Base-by-base conservation (phyloP, 2,329 filamentous ascomycete genomes). In the Cryphonectria naterciae region DNA sequence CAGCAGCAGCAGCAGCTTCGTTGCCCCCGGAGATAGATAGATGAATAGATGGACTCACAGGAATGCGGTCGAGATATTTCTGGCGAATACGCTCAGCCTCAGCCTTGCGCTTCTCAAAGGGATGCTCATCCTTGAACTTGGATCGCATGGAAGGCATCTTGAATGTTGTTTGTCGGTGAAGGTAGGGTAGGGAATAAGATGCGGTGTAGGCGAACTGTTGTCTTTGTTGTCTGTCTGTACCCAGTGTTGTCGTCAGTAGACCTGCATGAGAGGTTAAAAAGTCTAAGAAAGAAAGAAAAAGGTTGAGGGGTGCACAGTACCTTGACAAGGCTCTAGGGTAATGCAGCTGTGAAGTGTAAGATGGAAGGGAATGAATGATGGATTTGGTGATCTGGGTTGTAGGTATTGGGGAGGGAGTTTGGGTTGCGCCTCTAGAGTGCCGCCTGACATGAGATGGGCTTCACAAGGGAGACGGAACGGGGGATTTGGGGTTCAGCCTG, bases 121-220 rank as follows among this genome's bases (percentile, higher is more conserved):
- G 94, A 84, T 98, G 96, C 90, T 98, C 96, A 91, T 99, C 96
- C 94, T 99, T 99, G 85, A 99, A 99, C 91, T 98, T 98, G 88
- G 94, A 97, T 82, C 95, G 93, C 94, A 98, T 98, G 41, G 63
- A 65, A 35, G 63, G 63, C 63, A 65, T 65, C 22, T 46, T 65
- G 63, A 15, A 17, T 17, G 61, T 70, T 60, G 73, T 68, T 32
- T 71, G 70, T 70, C 61, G 66, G n/a, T 41, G 61, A 72, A 71
- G 61, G 69, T 68, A 37, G 6, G 63, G 15, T 25, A 22, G 41
- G 13, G 8, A 39, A 39, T 61, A 49, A 65, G 63, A 70, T 73
- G 71, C 62, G 72, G 56, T 76, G 69, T 69, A 68, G 63, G 43
- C n/a, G 28, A 49, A 49, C 37, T 65, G 41, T 32, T 65, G 63